Evolutionary conservation across 495 filamentous ascomycete species (phyloP).

Genomic region (Daldinia caldariorum): DNA sequence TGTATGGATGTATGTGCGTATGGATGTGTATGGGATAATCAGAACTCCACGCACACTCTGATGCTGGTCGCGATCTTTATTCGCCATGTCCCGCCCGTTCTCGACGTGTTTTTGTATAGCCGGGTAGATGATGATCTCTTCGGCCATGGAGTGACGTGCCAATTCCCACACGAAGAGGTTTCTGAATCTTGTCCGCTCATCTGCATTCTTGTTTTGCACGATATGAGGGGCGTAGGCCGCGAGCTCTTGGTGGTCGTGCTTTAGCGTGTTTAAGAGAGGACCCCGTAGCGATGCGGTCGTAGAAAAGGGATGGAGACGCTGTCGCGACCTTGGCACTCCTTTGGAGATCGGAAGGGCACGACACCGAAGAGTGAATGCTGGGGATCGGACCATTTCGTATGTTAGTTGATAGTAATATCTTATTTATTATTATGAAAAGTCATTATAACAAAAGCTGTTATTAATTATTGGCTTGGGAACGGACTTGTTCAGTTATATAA

Average conservation of each 20-base stretch:
- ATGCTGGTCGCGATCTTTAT: constrained; percentile 68
- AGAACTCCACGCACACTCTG: constrained; percentile 51
- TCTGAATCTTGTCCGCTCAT: constrained; percentile 62
- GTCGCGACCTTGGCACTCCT: background rate
- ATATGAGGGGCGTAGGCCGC: constrained; percentile 67
- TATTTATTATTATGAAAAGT: background rate
- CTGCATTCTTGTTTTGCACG: constrained; percentile 54
- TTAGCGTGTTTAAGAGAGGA: constrained; percentile 63
- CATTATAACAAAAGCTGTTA: too few relatives aligned
- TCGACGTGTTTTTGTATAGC: constrained; percentile 67
- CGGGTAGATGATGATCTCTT: constrained; percentile 76
- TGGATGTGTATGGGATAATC: background rate
- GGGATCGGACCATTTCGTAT: constrained; percentile 16
- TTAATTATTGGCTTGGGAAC: background rate
- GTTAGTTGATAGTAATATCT: background rate
- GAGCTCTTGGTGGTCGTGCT: constrained; percentile 69
- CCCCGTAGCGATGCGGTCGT: background rate
- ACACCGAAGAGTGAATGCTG: background rate
- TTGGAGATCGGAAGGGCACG: background rate
- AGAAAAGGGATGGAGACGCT: constrained; percentile 10
- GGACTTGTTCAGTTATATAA: background rate
- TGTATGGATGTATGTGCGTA: too few relatives aligned
- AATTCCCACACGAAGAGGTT: constrained; percentile 77
- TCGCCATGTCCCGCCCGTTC: constrained; percentile 56
- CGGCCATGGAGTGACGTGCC: constrained; percentile 68